phyloP scores from a whole-genome alignment of 441 rosid species.

The Pelargonium fulgidum region DNA sequence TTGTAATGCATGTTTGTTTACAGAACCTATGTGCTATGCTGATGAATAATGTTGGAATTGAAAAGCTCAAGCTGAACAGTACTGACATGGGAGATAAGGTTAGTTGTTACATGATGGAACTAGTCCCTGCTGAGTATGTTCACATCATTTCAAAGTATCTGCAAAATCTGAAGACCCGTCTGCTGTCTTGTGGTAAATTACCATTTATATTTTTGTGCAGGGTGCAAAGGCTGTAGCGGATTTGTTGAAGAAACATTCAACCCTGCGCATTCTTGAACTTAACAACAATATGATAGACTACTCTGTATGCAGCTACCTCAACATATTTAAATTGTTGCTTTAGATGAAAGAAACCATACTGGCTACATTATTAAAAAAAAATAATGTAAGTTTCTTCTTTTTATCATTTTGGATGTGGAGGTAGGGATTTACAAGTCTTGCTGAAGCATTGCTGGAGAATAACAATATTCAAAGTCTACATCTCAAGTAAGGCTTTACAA shows the following conservation, averaged over 20 bases:
- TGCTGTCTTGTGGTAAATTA: slow-evolving; percentile 3
- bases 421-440: slow-evolving; percentile 95
- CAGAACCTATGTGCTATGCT: slow-evolving; percentile 70
- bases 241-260: slow-evolving; percentile 68
- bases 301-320: slow-evolving; percentile 51
- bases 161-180: slow-evolving; percentile 10
- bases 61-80: slow-evolving; percentile 82
- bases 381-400: slow-evolving; percentile 14
- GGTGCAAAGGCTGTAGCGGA: slow-evolving; percentile 88
- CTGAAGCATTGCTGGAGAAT: slow-evolving; percentile 69
- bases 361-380: slow-evolving; percentile 13
- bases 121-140: slow-evolving; percentile 12
- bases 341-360: slow-evolving; percentile 17
- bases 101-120: slow-evolving; percentile 18
- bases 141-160: not conserved
- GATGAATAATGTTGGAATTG: slow-evolving; percentile 57
- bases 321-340: slow-evolving; percentile 15
- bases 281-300: slow-evolving; percentile 90
- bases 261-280: slow-evolving; percentile 67
- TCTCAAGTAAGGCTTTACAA: slow-evolving; percentile 40
- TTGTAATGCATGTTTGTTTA: slow-evolving; percentile 14
- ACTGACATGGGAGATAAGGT: slow-evolving; percentile 84
- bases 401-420: slow-evolving; percentile 38
- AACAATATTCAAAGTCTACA: slow-evolving; percentile 54
- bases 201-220: slow-evolving; percentile 34